Evolutionary conservation across 2,329 filamentous ascomycete species (phyloP), one percentile per base, ranked within the genome.

Genomic region (Venturia pyrina): DNA sequence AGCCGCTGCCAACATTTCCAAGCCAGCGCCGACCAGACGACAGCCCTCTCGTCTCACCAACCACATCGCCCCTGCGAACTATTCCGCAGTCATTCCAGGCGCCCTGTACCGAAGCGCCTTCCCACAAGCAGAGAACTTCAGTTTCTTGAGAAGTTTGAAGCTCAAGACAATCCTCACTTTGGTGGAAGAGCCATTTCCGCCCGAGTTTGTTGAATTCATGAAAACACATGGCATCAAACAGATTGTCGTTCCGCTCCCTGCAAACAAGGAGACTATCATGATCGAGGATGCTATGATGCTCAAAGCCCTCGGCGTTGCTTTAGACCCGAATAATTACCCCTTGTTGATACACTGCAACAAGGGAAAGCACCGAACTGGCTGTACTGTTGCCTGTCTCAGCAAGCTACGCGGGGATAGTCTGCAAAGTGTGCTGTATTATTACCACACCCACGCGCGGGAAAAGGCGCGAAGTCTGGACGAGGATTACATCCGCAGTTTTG

Each of bases 331-430:
- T 43, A 91, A 96, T 68, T 87, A 95, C 69, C 93, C 93, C 0
- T 77, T 97, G 13, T 81, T 96, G 48, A 84, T 97, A 60, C 93
- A 97, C 76, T 97, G 93, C 82, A 97, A 96, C 74, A 93, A 96
- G 70, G 93, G 93, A 73, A 95, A 90, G 83, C 93, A 97, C 73
- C 89, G 93, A 66, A 96, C 93, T 21, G 93, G 93, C 28, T 96
- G 92, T 73, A 88, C 95, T n/a, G 84, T 93, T 62, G 93, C 87
- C 21, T 87, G 89, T 66, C 83, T 96, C 68, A 87, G 92, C 68
- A 90, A 89, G 73, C 77, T 90, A 15, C 83, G 86, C 17, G 86
- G 89, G 17, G 90, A 87, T 79, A 85, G 21, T 74, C 15, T 86
- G 1, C 75, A 82, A 1, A 78, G 80, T 19, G 84, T 90, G 44